Evolutionary conservation across 352 stramenopile genomes (phyloP).

Genomic region (Pythium plurisporium): DNA sequence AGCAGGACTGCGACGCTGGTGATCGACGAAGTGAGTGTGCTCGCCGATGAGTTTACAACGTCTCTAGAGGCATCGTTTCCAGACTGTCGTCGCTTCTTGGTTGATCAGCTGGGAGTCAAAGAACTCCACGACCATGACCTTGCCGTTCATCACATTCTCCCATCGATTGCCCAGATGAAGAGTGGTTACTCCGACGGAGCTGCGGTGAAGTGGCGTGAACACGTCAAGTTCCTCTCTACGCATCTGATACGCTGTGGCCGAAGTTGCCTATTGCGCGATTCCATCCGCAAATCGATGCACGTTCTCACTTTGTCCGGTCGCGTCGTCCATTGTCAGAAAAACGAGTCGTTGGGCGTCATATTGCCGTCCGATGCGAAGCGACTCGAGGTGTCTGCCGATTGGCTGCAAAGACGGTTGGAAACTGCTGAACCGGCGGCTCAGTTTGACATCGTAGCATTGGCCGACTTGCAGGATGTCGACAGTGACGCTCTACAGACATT

Average conservation of each 20-base stretch:
- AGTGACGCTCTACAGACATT: slow-evolving; percentile 28
- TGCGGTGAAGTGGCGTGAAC: slow-evolving; percentile 1
- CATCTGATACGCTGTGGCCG: slow-evolving; percentile 10
- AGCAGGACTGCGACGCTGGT: background rate
- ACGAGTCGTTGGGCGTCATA: slow-evolving; percentile 5
- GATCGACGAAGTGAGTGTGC: slow-evolving; percentile 31
- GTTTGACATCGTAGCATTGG: slow-evolving; percentile 17
- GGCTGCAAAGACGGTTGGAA: slow-evolving; percentile 3
- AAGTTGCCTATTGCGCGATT: background rate
- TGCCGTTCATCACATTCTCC: slow-evolving; percentile 57
- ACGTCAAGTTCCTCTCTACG: slow-evolving; percentile 14
- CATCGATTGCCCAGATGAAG: slow-evolving; percentile 26
- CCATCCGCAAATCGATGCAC: slow-evolving; percentile 12
- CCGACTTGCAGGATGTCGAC: background rate
- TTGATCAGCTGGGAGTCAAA: slow-evolving; percentile 51
- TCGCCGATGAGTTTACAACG: slow-evolving; percentile 38
- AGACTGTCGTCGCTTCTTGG: slow-evolving; percentile 43
- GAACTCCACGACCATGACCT: slow-evolving; percentile 69
- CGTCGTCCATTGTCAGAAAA: background rate
- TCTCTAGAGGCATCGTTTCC: slow-evolving; percentile 18
- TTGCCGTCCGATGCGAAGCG: slow-evolving; percentile 2
- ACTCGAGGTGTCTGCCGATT: background rate
- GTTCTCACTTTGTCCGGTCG: slow-evolving; percentile 15
- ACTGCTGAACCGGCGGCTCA: background rate
- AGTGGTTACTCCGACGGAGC: background rate